Base-by-base conservation (phyloP, 208 protist species). In the Wallacemonas sp. region DNA sequence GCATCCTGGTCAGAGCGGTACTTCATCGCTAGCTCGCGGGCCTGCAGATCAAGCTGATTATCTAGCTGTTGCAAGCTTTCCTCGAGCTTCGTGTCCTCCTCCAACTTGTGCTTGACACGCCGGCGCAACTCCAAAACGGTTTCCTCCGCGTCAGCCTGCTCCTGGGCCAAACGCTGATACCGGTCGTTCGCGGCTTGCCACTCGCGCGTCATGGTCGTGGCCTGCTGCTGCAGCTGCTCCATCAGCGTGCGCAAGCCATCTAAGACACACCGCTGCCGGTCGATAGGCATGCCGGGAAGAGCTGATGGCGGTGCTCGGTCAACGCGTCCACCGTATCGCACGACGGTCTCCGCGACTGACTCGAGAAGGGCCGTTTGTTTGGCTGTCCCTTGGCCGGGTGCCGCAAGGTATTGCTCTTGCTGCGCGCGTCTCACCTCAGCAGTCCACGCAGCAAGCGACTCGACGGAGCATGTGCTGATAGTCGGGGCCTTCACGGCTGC, bases 1-100 rank as follows among this genome's bases (percentile, higher is more conserved):
- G 62, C 56, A 17, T 94, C 91, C n/a, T 88, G 85, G 44, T 96
- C 91, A 4, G 81, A 70, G 17, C 75, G 38, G 66, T 94, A 96
- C 73, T 84, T 87, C 78, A 90, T 70, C 1, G 85, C 86, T 17
- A 96, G 68, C 61, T 96, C 87, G 0, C 86, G 55, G n/a, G 85
- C 85, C 56, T 96, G 91, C 68, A 79, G 33, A 46, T 93, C 85
- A 9, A 96, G 77, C 47, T 93, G 84, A 1, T 24, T 55, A 33
- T 94, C 88, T 8, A 96, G 63, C 36, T 75, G 63, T 11, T 76
- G 75, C 38, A 96, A 64, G 41, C 75, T 91, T 61, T 77, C 70
- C 77, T 96, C 88, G 27, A 93, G 75, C 56, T 76, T 67, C 26
- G 33, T 24, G 59, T 96, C 91, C 44, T 94, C 91, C 27, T 80